Base-by-base conservation (phyloP, 106 monocot species). In the Platanthera guangdongensis region DNA sequence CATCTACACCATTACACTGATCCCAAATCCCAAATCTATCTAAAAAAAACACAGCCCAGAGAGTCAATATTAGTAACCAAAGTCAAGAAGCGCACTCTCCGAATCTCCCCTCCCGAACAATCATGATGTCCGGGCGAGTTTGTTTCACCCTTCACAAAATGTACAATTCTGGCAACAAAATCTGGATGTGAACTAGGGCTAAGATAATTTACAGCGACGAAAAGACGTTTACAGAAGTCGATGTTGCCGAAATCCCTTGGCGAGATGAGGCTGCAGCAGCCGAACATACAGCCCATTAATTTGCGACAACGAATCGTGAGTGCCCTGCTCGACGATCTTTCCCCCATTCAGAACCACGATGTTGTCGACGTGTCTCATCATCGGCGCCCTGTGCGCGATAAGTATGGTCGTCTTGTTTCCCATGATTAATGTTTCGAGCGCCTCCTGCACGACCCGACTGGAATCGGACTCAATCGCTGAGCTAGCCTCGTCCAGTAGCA, bases 281-380 rank as follows among this genome's bases (percentile, higher is more conserved):
- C 92, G 85, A 25, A 92, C 90, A 83, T 99, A 99, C 22, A 99
- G 83, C 5, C 99, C 94, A 48, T 94, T 99, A 90, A 78, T 86
- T 54, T 94, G 92, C 67, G 86, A 77, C 74, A 99, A 71, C 45
- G 94, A 76, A 62, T 99, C 99, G 72, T 99, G 99, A 13, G 84
- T 88, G 0, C 99, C 99, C 78, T 94, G 91, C 79, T 99, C 99
- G 19, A 99, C 92, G 48, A 99, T 99, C 75, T 78, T 86, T n/a
- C 99, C 99, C 18, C 90, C 86, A 75, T 99, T 99, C 19, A 99
- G 81, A 53, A 99, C 99, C 48, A 99, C 99, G 52, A 99, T 90
- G 76, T 90, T 88, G 74, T 99, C 99, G 46, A 99, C 99, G 80
- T 99, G 99, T 76, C 85, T 92, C 99, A 99, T 99, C 99, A 94